Evolutionary conservation across 1,139 yeast genomes (phyloP).

Genomic region (Yamadazyma trypodendri): DNA sequence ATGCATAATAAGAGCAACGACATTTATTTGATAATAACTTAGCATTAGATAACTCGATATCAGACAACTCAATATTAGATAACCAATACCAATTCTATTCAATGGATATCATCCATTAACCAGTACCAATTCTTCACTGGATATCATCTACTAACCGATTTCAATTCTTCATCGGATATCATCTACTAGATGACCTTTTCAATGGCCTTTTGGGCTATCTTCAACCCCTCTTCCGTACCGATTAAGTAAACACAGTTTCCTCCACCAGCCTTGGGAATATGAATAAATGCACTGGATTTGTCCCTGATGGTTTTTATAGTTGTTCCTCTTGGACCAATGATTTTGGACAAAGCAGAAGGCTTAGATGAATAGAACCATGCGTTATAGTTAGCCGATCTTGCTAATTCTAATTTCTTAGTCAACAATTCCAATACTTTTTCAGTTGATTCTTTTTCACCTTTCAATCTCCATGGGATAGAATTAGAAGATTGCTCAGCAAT

Average conservation of each 20-base stretch:
- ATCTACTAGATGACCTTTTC: conserved; percentile 16
- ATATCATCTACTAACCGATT: no score
- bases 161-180: no score
- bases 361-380: conserved; percentile 42
- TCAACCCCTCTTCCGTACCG: conserved; percentile 33
- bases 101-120: no score
- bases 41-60: not conserved
- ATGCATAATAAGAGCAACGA: no score
- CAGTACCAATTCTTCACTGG: no score
- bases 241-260: conserved; percentile 27
- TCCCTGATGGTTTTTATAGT: conserved; percentile 63
- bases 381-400: conserved; percentile 29
- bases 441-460: conserved; percentile 44
- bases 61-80: no score
- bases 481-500: conserved; percentile 27
- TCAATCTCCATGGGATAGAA: conserved; percentile 65
- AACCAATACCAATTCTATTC: no score
- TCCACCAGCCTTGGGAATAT: conserved; percentile 62
- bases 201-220: conserved; percentile 27
- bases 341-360: conserved; percentile 46
- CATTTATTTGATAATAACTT: not conserved
- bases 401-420: conserved; percentile 31
- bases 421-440: conserved; percentile 39
- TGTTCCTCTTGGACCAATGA: conserved; percentile 78
- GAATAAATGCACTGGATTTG: conserved; percentile 56